Evolutionary conservation across 2,329 filamentous ascomycete species (phyloP).

Genomic region (Neospermospora avenae): DNA sequence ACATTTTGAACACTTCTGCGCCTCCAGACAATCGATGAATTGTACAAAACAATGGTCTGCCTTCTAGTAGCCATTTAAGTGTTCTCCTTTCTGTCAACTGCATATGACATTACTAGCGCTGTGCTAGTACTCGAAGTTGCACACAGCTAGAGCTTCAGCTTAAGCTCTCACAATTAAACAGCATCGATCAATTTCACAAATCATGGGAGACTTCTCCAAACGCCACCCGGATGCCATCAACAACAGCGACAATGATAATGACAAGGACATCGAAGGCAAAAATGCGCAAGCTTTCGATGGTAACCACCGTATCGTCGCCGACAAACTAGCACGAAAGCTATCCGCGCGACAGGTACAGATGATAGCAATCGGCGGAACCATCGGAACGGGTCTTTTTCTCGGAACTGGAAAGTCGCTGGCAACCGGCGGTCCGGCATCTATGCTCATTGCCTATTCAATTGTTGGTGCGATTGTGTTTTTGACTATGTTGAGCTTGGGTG

Average conservation of each 20-base stretch:
- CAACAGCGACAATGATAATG: not conserved
- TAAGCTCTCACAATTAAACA: not conserved
- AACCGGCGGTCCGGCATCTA: conserved; percentile 56
- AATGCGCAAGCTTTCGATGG: not conserved
- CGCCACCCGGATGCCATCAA: not conserved
- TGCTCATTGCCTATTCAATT: conserved; percentile 55
- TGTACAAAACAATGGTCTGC: not conserved
- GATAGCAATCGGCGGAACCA: conserved; percentile 60
- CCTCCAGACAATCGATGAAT: not conserved
- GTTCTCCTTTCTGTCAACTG: not conserved
- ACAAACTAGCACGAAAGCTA: conserved; percentile 49
- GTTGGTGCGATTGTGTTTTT: conserved; percentile 56
- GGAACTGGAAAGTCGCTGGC: conserved; percentile 59
- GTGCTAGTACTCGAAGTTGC: not conserved
- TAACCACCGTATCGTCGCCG: conserved; percentile 21
- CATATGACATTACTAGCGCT: not conserved
- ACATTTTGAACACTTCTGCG: not conserved
- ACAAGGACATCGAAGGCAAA: conserved; percentile 10
- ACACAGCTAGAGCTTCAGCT: not conserved
- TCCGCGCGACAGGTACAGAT: conserved; percentile 64
- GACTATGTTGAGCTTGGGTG: conserved; percentile 56
- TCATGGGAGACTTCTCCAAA: not conserved
- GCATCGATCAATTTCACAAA: not conserved
- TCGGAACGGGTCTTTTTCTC: conserved; percentile 60
- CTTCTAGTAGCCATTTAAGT: not conserved